phyloP scores from a whole-genome alignment of 2,329 filamentous ascomycete genomes.

The Pyrenophora teres region DNA sequence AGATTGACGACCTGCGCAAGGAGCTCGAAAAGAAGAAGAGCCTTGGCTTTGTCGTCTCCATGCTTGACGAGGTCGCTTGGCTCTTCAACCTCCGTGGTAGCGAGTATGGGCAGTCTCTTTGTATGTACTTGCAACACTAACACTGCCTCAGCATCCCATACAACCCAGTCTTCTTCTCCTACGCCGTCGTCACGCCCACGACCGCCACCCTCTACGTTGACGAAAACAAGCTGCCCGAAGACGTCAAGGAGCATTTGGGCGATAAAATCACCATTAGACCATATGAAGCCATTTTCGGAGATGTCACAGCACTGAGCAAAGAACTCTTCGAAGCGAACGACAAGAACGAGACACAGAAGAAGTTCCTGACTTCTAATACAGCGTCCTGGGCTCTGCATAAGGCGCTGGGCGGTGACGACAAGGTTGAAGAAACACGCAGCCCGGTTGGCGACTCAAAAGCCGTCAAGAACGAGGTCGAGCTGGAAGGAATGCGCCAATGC shows the following conservation, averaged over 20 bases:
- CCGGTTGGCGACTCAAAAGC: slow-evolving; percentile 91
- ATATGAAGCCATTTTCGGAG: slow-evolving; percentile 80
- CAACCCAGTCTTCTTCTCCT: slow-evolving; percentile 98
- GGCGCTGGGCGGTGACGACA: slow-evolving; percentile 81
- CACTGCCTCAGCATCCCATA: slow-evolving; percentile 71
- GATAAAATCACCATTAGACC: slow-evolving; percentile 75
- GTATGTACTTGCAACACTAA: slow-evolving; percentile 9
- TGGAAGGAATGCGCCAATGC: slow-evolving; percentile 91
- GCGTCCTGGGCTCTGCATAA: slow-evolving; percentile 92
- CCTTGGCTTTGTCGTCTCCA: slow-evolving; percentile 85
- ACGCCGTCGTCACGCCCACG: slow-evolving; percentile 80
- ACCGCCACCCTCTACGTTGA: slow-evolving; percentile 84
- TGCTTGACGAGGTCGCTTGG: slow-evolving; percentile 97
- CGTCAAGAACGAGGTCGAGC: slow-evolving; percentile 87
- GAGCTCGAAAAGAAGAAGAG: slow-evolving; percentile 90
- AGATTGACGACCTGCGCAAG: slow-evolving; percentile 85
- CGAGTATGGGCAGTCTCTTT: slow-evolving; percentile 59
- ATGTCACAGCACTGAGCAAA: slow-evolving; percentile 69
- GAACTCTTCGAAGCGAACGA: slow-evolving; percentile 40
- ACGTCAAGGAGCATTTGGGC: slow-evolving; percentile 71
- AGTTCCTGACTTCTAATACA: slow-evolving; percentile 84
- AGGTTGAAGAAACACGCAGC: slow-evolving; percentile 84
- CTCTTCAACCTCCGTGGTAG: slow-evolving; percentile 95
- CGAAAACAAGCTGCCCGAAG: slow-evolving; percentile 71
- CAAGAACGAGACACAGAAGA: slow-evolving; percentile 52